Conservation (phyloP, 169 alveolate species). For the Babesia ovis region DNA sequence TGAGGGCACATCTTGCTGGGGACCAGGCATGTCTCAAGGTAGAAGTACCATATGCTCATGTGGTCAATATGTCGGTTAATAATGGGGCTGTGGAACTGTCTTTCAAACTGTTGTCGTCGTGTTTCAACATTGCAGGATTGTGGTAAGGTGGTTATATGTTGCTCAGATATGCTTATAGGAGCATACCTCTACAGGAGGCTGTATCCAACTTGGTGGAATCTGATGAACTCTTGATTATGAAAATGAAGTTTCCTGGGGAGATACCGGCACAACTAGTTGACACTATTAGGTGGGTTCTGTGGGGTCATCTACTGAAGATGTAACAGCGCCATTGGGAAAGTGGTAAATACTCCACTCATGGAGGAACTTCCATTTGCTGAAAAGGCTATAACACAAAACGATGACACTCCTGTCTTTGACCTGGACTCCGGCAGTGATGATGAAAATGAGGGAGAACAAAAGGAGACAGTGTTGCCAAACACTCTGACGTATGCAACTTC, state of each 20-base stretch:
- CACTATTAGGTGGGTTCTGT: not conserved
- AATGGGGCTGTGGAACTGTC: not conserved
- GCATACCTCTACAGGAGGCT: slow-evolving; percentile 5
- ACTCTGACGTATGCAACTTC: slow-evolving; percentile 2
- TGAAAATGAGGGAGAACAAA: not conserved
- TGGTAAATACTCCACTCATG: not conserved
- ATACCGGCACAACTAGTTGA: not conserved
- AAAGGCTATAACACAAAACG: not conserved
- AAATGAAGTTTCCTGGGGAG: not conserved
- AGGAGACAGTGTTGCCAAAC: not conserved
- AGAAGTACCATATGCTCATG: slow-evolving; percentile 37
- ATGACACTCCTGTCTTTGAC: not conserved
- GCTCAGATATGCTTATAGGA: not conserved
- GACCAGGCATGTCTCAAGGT: slow-evolving; percentile 28
- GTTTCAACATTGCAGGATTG: slow-evolving; percentile 6
- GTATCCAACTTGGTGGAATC: not conserved
- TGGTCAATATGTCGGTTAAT: not conserved
- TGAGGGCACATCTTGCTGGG: slow-evolving; percentile 33
- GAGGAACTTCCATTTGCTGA: not conserved
- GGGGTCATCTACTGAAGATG: no score
- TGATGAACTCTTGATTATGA: slow-evolving; percentile 8
- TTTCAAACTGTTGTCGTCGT: not conserved
- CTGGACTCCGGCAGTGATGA: slow-evolving; percentile 2
- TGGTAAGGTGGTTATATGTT: slow-evolving; percentile 4
- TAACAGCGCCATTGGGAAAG: slow-evolving; percentile 2